Conservation (phyloP, 768 basidiomycete species). For the Phanerochaete sordida region DNA sequence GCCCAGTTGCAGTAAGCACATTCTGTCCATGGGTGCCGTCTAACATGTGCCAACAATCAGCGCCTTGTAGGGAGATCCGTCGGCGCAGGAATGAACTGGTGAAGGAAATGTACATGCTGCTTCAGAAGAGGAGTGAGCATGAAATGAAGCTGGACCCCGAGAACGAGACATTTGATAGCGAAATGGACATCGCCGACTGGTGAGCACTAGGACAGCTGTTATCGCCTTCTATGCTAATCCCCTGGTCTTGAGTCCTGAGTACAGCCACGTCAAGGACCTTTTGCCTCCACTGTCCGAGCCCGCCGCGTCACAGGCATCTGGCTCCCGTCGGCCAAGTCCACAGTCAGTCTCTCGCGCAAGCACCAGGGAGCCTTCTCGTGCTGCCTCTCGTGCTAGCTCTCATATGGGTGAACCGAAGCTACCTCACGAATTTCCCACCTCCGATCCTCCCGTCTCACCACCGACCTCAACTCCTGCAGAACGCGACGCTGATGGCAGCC, state of each 20-base stretch:
- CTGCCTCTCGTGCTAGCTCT: background rate
- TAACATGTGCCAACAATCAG: background rate
- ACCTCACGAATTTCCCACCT: conserved; percentile 19
- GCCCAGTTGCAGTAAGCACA: conserved; percentile 23
- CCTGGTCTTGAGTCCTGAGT: background rate
- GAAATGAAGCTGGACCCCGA: conserved; percentile 38
- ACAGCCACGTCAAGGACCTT: background rate
- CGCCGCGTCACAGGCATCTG: background rate
- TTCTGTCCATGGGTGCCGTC: background rate
- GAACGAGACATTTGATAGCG: conserved; percentile 49
- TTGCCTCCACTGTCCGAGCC: background rate
- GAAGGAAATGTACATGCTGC: conserved; percentile 66
- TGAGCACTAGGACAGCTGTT: conserved; percentile 25
- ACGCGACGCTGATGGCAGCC: background rate
- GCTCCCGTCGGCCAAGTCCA: background rate
- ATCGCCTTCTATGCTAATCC: background rate
- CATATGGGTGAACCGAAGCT: background rate
- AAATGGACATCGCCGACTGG: conserved; percentile 52
- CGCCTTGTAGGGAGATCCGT: conserved; percentile 48
- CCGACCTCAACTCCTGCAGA: background rate
- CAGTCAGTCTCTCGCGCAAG: background rate
- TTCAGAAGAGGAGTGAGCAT: conserved; percentile 47
- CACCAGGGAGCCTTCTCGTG: background rate
- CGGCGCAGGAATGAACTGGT: conserved; percentile 67
- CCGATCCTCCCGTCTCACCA: conserved; percentile 19